Evolutionary conservation across 441 rosid species (phyloP).

Genomic region (Theobroma grandiflorum): DNA sequence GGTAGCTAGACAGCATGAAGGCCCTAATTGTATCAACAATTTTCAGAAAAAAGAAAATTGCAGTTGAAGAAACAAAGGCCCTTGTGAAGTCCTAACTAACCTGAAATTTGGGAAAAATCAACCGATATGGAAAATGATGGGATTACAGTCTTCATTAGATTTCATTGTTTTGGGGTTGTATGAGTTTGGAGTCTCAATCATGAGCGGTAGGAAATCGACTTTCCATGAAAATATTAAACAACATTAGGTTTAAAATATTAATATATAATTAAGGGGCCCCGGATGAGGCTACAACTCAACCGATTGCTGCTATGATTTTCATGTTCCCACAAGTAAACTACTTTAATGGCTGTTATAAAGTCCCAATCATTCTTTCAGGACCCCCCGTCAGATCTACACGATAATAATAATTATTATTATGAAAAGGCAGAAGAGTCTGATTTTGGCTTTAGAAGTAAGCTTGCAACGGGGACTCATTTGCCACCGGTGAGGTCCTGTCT

Average conservation of each 20-base stretch:
- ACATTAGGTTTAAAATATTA: background rate
- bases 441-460: background rate
- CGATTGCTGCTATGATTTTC: slow-evolving; percentile 19
- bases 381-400: background rate
- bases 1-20: slow-evolving; percentile 14
- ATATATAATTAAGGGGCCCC: background rate
- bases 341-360: slow-evolving; percentile 20
- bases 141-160: background rate
- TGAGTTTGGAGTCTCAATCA: slow-evolving; percentile 20
- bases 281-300: slow-evolving; percentile 23
- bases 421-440: background rate
- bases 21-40: slow-evolving; percentile 18
- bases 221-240: slow-evolving; percentile 5
- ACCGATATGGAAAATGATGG: background rate
- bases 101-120: background rate
- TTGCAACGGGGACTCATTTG: background rate
- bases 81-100: slow-evolving; percentile 14
- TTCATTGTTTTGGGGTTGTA: background rate
- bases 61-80: slow-evolving; percentile 24
- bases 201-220: slow-evolving; percentile 14
- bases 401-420: background rate
- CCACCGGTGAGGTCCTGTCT: background rate
- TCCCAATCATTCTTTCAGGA: slow-evolving; percentile 21
- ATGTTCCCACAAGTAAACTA: slow-evolving; percentile 12
- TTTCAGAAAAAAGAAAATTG: slow-evolving; percentile 22